These are phyloP conservation scores for Penicillium chermesinum DNA, from an alignment of 495 filamentous ascomycete species.

Conservation along the genomic window DNA sequence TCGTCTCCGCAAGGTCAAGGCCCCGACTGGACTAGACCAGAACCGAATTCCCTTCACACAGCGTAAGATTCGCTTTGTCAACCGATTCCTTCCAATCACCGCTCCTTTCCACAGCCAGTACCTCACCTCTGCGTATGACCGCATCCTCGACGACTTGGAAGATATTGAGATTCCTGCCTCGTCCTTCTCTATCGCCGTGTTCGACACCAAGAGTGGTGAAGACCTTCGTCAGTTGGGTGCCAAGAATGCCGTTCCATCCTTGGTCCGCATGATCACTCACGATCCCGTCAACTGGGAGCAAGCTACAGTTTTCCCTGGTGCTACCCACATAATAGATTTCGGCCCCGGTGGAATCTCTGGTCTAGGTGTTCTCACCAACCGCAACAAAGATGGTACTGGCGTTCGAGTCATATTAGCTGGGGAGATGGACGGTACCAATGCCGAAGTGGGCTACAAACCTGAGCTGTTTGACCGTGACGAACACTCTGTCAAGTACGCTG, in stretches of 20 bases:
- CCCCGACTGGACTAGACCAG: constrained; percentile 92
- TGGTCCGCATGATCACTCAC: constrained; percentile 89
- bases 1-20: constrained; percentile 91
- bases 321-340: constrained; percentile 93
- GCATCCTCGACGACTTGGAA: constrained; percentile 81
- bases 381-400: constrained; percentile 96
- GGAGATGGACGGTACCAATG: constrained; percentile 79
- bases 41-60: constrained; percentile 91
- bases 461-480: constrained; percentile 95
- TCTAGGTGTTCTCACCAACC: constrained; percentile 92
- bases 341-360: constrained; percentile 95
- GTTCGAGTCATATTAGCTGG: constrained; percentile 93
- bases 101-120: constrained; percentile 97
- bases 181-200: constrained; percentile 75
- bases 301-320: constrained; percentile 79
- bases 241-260: constrained; percentile 65
- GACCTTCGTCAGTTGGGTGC: constrained; percentile 66
- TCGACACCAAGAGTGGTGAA: constrained; percentile 76
- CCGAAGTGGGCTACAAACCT: constrained; percentile 92
- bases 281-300: constrained; percentile 93
- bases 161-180: constrained; percentile 65
- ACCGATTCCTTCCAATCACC: constrained; percentile 95
- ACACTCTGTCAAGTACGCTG: constrained; percentile 87
- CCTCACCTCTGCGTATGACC: constrained; percentile 68
- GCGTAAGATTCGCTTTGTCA: constrained; percentile 92